A percentile compares a stretch with the other conserved stretches of the same genome.
Conservation (phyloP, 73 alveolate species). For the Tetrahymena borealis region DNA sequence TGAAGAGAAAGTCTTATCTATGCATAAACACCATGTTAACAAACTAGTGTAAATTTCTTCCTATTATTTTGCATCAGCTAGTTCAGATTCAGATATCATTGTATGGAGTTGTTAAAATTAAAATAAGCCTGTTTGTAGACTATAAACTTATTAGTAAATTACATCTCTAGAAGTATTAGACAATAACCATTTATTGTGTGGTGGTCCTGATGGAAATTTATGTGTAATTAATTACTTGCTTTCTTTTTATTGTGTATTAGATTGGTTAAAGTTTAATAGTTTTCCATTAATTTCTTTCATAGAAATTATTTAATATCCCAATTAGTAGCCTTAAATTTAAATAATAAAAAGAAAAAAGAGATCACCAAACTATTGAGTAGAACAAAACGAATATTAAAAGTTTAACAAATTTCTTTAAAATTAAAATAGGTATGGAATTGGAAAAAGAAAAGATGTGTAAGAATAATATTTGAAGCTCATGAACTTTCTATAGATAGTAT, state of each 20-base stretch:
- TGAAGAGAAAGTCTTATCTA: not conserved
- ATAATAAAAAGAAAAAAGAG: too few species aligned
- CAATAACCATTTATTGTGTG: not conserved
- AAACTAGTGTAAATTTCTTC: not conserved
- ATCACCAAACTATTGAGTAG: too few species aligned
- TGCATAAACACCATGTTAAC: not conserved
- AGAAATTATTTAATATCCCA: too few species aligned
- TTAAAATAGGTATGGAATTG: not conserved
- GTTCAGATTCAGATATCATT: not conserved
- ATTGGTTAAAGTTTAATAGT: too few species aligned
- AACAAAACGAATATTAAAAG: too few species aligned
- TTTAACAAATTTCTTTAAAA: too few species aligned
- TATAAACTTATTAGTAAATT: not conserved
- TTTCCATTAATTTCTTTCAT: too few species aligned
- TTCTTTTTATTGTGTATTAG: not conserved
- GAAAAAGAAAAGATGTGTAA: not conserved
- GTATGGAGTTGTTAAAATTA: not conserved
- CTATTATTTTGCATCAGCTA: not conserved
- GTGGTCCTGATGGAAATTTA: not conserved
- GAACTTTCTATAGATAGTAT: not conserved
- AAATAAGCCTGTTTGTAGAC: not conserved
- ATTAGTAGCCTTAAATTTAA: too few species aligned
- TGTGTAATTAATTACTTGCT: not conserved
- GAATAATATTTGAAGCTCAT: not conserved
- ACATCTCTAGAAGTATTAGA: not conserved